Base-by-base conservation (phyloP, 2,329 filamentous ascomycete species). In the Ophiostoma australiae region DNA sequence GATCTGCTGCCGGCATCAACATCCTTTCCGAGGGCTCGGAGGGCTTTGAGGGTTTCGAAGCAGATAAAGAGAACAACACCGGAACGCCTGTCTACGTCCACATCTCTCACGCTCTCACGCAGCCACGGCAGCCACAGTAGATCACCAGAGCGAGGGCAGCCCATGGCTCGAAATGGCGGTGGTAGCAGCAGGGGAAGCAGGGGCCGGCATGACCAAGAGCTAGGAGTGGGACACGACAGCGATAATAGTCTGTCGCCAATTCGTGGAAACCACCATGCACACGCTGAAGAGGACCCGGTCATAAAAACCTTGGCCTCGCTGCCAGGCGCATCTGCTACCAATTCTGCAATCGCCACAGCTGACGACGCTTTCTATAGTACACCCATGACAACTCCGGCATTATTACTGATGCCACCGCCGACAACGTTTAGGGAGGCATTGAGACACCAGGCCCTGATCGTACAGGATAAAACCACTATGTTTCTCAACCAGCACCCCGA, bases 401-500 rank as follows among this genome's bases (percentile, higher is more conserved):
- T 48, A 15, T 80, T 87, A 2, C 78, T 87, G 17, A 82, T 87
- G 80, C 78, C 85, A 4, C 84, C 85, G 5, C 84, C 84, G 2
- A 78, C 78, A 3, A 81, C 78, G 3, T 74, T 77, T 31, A 72
- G 78, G 15, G 78, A 75, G 48, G 77, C 77, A 67, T 71, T 80
- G 35, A 78, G 76, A 48, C 79, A 82, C 65, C 77, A 76, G 67
- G 75, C 78, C 4, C 75, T 76, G 31, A 71, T 84, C n/a, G 74
- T 77, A 2, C 76, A 79, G 68, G 81, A 85, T 73, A 79, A 76
- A 72, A 75, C 75, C 67, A 73, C 74, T 73, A 76, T 75, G 61
- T 80, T 77, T 76, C 73, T 74, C 61, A 72, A 70, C 8, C 77
- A 72, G 44, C 78, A 81, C 73, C 75, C 74, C 7, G 77, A 76